Evolutionary conservation across 2,329 filamentous ascomycete genomes (phyloP).

Genomic region (Lachnellula hyalina): DNA sequence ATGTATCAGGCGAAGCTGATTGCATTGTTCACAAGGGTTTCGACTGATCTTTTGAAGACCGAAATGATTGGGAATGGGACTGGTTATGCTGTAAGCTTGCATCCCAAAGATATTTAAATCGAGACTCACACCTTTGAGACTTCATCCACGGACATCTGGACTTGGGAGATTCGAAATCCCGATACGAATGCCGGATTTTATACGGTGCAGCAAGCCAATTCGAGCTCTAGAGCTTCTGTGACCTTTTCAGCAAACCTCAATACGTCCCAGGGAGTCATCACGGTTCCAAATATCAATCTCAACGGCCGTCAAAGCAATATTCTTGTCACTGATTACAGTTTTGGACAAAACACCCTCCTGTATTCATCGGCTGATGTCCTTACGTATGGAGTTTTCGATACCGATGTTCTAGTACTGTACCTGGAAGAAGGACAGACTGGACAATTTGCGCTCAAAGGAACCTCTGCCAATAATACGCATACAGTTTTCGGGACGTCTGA

Average conservation of each 20-base stretch:
- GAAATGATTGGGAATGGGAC: constrained; percentile 52
- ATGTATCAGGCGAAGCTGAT: constrained; percentile 50
- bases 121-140: constrained; percentile 19
- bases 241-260: constrained; percentile 43
- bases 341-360: constrained; percentile 42
- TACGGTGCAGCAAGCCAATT: constrained; percentile 41
- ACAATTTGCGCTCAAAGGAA: constrained; percentile 43
- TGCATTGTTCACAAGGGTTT: constrained; percentile 48
- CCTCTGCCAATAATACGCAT: constrained; percentile 33
- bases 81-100: constrained; percentile 34
- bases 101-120: background rate
- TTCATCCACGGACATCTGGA: constrained; percentile 38
- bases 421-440: constrained; percentile 43
- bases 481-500: constrained; percentile 37
- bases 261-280: constrained; percentile 41
- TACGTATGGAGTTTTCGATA: constrained; percentile 42
- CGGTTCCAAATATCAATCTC: constrained; percentile 42
- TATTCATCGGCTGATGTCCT: constrained; percentile 48
- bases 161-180: constrained; percentile 48
- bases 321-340: constrained; percentile 46
- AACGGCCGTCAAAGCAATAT: constrained; percentile 50
- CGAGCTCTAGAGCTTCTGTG: constrained; percentile 39
- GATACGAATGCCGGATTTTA: constrained; percentile 47
- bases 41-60: constrained; percentile 44
- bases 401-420: constrained; percentile 44